phyloP scores from a whole-genome alignment of 2,329 filamentous ascomycete species.

The Chaetothyriales sp. region DNA sequence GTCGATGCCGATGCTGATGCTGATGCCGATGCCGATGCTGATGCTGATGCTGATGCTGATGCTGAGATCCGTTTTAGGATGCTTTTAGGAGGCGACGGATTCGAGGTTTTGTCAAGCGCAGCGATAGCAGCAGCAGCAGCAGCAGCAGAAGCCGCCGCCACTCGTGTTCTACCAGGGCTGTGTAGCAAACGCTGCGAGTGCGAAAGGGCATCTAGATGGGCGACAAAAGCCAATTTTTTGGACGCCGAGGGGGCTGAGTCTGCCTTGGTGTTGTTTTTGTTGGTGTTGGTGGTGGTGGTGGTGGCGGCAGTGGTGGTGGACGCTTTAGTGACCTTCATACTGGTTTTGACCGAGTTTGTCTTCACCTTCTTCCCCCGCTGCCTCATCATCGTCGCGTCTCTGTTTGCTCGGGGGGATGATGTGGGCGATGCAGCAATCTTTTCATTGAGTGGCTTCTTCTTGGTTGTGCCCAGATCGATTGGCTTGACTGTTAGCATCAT shows the following conservation, averaged over 20 bases:
- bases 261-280: neutral
- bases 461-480: constrained; percentile 26
- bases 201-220: neutral
- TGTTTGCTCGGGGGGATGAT: constrained; percentile 1
- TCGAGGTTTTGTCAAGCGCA: neutral
- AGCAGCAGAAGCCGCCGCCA: too few species aligned
- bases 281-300: constrained; percentile 3
- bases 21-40: neutral
- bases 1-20: constrained; percentile 16
- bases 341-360: constrained; percentile 14
- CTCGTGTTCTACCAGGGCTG: neutral
- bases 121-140: neutral
- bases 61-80: constrained; percentile 4
- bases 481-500: constrained; percentile 18
- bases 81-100: constrained; percentile 1
- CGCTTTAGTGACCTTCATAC: constrained; percentile 14
- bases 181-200: too few species aligned
- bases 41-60: constrained; percentile 1
- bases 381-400: constrained; percentile 4
- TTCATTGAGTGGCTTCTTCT: constrained; percentile 9
- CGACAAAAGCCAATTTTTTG: neutral
- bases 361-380: constrained; percentile 16
- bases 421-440: neutral
- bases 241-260: constrained; percentile 2
- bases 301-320: neutral